These are phyloP conservation scores for Diaporthe sp. DNA, from an alignment of 2,329 filamentous ascomycete genomes.

Conservation along the genomic window DNA sequence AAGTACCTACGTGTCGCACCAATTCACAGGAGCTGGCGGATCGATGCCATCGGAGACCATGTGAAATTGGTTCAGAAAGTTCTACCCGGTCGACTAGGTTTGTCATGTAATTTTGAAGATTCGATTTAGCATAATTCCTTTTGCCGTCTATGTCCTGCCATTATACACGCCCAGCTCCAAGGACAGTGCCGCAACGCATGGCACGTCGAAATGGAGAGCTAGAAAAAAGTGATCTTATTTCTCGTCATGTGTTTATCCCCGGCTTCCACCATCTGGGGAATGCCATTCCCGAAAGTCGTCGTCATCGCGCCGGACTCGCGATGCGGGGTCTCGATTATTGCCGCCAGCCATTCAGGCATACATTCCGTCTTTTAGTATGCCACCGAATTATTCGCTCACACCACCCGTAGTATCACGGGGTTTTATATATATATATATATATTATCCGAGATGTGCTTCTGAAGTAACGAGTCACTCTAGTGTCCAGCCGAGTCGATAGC, in stretches of 20 bases:
- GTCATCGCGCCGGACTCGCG: slow-evolving; percentile 3
- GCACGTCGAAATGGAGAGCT: background rate
- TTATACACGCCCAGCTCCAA: background rate
- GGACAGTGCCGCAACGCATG: background rate
- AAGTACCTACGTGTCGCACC: background rate
- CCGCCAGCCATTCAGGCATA: background rate
- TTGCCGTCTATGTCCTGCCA: background rate
- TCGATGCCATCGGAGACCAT: background rate
- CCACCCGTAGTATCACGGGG: background rate
- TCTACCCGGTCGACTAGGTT: background rate
- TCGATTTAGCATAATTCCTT: background rate
- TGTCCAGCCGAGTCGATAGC: background rate
- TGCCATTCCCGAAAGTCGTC: background rate
- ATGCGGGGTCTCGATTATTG: slow-evolving; percentile 27
- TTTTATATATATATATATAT: background rate
- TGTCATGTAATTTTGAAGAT: background rate
- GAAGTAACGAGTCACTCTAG: background rate
- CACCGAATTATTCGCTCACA: too few relatives aligned
- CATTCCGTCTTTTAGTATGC: background rate
- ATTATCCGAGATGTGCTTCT: background rate
- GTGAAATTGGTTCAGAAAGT: background rate
- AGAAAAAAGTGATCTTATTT: background rate
- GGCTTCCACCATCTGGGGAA: background rate
- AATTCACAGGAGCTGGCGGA: background rate
- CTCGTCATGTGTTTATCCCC: background rate